These are phyloP conservation scores for Emergomyces pasteurianus DNA, from an alignment of 2,329 filamentous ascomycete genomes.

Conservation along the genomic window DNA sequence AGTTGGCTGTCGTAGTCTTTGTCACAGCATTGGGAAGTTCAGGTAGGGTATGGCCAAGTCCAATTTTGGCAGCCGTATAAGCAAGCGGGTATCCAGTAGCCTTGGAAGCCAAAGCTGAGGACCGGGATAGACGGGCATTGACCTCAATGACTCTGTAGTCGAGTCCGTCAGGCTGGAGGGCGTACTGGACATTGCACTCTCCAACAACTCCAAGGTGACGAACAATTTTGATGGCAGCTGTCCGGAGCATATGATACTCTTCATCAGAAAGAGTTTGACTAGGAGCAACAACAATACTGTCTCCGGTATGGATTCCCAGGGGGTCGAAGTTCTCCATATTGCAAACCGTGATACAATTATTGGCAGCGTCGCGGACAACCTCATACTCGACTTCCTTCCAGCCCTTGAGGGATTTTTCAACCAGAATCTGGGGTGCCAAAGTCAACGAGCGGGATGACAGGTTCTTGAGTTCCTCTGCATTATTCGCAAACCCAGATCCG, in stretches of 20 bases:
- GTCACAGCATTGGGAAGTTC: slow-evolving; percentile 97
- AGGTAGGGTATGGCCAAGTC: slow-evolving; percentile 85
- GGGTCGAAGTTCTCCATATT: slow-evolving; percentile 99
- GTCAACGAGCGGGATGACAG: slow-evolving; percentile 87
- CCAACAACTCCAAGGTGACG: slow-evolving; percentile 93
- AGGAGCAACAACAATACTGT: slow-evolving; percentile 95
- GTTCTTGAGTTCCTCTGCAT: slow-evolving; percentile 85
- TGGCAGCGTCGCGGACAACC: slow-evolving; percentile 88
- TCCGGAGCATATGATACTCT: slow-evolving; percentile 98
- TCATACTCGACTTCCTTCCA: slow-evolving; percentile 99
- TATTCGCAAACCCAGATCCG: slow-evolving; percentile 90
- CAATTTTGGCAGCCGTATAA: slow-evolving; percentile 97
- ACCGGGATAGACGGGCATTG: slow-evolving; percentile 95
- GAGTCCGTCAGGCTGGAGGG: slow-evolving; percentile 86
- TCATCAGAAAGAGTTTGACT: slow-evolving; percentile 95
- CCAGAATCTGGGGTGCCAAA: slow-evolving; percentile 87
- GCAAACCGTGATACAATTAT: slow-evolving; percentile 99
- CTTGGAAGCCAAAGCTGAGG: slow-evolving; percentile 92
- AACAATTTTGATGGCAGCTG: slow-evolving; percentile 95
- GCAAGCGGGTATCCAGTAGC: slow-evolving; percentile 94
- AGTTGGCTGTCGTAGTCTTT: slow-evolving; percentile 97
- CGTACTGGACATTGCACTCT: slow-evolving; percentile 98
- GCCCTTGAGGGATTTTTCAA: slow-evolving; percentile 97
- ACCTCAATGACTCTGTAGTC: slow-evolving; percentile 99
- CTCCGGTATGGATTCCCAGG: slow-evolving; percentile 92